Percentiles rank a stretch among this genome's conserved stretches.
Evolutionary conservation across 164 flowering plant species (phyloP).

Genomic region (Tinospora cordifolia): DNA sequence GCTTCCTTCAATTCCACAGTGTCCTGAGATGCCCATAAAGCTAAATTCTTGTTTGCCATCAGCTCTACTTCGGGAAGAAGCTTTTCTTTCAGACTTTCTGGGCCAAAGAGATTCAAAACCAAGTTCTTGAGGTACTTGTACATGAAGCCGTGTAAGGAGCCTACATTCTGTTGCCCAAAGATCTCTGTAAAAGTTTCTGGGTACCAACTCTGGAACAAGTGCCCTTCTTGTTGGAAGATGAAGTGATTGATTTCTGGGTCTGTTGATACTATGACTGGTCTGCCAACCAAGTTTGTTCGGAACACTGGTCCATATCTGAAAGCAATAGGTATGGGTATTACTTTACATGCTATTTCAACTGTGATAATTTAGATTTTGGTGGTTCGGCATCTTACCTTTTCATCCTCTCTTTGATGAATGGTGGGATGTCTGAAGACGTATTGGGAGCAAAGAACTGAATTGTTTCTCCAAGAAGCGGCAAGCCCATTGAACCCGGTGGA

Average conservation of each 20-base stretch:
- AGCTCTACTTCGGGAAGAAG: slow-evolving; percentile 29
- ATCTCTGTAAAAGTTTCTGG: slow-evolving; percentile 32
- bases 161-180: slow-evolving; percentile 26
- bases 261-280: slow-evolving; percentile 31
- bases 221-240: slow-evolving; percentile 38
- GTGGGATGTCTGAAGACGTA: slow-evolving; percentile 25
- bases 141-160: slow-evolving; percentile 29
- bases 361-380: neutral
- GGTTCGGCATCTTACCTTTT: slow-evolving; percentile 20
- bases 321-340: slow-evolving; percentile 4
- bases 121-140: slow-evolving; percentile 38
- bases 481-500: slow-evolving; percentile 41
- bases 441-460: slow-evolving; percentile 34
- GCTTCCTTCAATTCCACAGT: slow-evolving; percentile 31
- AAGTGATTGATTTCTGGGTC: slow-evolving; percentile 32
- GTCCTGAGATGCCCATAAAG: slow-evolving; percentile 21
- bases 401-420: slow-evolving; percentile 30
- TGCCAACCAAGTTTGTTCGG: slow-evolving; percentile 30
- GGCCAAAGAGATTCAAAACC: slow-evolving; percentile 32
- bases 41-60: slow-evolving; percentile 14
- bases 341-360: neutral
- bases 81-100: slow-evolving; percentile 29
- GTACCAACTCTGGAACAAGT: slow-evolving; percentile 33
- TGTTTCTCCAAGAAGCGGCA: slow-evolving; percentile 34
- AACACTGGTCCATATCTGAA: slow-evolving; percentile 34